Evolutionary conservation across 441 rosid species (phyloP).

Genomic region (Raphanus hybrid): DNA sequence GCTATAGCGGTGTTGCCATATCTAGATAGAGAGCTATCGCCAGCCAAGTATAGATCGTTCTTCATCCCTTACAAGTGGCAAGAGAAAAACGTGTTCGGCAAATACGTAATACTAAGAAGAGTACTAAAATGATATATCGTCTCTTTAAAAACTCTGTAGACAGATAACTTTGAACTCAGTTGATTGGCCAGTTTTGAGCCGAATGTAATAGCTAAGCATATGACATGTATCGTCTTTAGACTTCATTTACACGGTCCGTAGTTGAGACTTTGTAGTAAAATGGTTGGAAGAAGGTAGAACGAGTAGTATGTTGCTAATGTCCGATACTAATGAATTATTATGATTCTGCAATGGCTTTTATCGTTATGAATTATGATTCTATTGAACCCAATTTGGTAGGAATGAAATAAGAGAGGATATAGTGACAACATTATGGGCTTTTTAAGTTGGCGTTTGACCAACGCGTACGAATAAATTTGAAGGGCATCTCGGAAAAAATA

Average conservation of each 20-base stretch:
- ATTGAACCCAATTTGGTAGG: neutral
- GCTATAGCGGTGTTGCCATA: conserved; percentile 76
- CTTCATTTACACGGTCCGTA: conserved; percentile 25
- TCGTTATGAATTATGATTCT: neutral
- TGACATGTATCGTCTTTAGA: conserved; percentile 28
- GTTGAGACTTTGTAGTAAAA: conserved; percentile 1
- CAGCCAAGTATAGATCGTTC: conserved; percentile 79
- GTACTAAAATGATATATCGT: conserved; percentile 45
- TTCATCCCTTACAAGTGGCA: conserved; percentile 91
- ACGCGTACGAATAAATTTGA: conserved; percentile 20
- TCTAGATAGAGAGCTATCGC: conserved; percentile 91
- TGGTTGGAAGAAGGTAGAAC: conserved; percentile 8
- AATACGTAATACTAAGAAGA: conserved; percentile 74
- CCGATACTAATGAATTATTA: neutral
- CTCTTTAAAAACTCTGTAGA: neutral
- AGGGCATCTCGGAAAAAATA: neutral
- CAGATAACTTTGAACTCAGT: conserved; percentile 18
- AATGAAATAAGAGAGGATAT: neutral
- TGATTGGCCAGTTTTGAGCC: conserved; percentile 21
- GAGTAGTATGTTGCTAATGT: neutral
- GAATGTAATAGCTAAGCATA: conserved; percentile 4
- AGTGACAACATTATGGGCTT: neutral
- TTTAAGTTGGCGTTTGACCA: conserved; percentile 33
- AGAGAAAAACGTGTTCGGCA: conserved; percentile 82
- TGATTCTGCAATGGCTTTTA: neutral